Evolutionary conservation across 805 yeast species (phyloP).

Genomic region (Lipomyces oligophaga): DNA sequence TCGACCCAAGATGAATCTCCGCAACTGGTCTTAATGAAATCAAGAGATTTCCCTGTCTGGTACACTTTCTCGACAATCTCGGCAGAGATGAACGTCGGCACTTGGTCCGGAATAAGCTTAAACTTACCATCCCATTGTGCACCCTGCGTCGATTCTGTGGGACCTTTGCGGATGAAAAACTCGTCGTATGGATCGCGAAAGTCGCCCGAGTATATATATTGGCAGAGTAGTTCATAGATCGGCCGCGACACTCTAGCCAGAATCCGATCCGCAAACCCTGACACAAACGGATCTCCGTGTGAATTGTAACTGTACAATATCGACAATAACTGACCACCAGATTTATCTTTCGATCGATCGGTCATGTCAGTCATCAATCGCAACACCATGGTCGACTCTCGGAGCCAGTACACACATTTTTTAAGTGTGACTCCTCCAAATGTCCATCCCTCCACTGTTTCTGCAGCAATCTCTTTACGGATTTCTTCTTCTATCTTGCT

Average conservation of each 20-base stretch:
- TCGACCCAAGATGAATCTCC: conserved; percentile 63
- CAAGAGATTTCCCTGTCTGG: conserved; percentile 64
- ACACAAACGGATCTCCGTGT: conserved; percentile 62
- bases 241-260: conserved; percentile 51
- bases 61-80: conserved; percentile 33
- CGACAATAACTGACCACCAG: conserved; percentile 54
- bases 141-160: conserved; percentile 13
- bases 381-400: conserved; percentile 52
- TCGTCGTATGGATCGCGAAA: conserved; percentile 53
- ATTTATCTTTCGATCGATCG: conserved; percentile 35
- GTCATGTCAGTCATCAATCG: conserved; percentile 53
- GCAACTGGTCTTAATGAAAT: conserved; percentile 62
- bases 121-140: conserved; percentile 34
- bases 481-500: conserved; percentile 45
- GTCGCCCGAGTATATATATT: conserved; percentile 71
- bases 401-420: conserved; percentile 43
- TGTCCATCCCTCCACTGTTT: conserved; percentile 17
- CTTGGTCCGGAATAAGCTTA: conserved; percentile 29
- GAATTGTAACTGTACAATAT: conserved; percentile 47
- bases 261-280: conserved; percentile 43
- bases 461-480: conserved; percentile 31
- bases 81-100: conserved; percentile 42
- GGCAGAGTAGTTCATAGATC: conserved; percentile 54
- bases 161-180: conserved; percentile 50
- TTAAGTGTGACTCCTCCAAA: conserved; percentile 35